Evolutionary conservation across 1,139 yeast genomes (phyloP).

Genomic region (Lodderomyces elongisporus): DNA sequence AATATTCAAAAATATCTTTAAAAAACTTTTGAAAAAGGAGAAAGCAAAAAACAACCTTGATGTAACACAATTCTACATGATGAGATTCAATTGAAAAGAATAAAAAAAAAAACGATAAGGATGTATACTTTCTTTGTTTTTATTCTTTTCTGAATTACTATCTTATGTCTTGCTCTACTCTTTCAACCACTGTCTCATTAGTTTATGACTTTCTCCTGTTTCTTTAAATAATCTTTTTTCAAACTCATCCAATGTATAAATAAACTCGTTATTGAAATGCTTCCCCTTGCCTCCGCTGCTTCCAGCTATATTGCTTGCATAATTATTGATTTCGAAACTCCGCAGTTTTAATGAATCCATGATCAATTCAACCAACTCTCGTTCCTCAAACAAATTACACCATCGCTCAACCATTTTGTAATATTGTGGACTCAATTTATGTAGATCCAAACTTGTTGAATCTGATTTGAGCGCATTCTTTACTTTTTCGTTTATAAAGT

Average conservation of each 20-base stretch:
- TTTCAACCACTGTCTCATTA: constrained; percentile 57
- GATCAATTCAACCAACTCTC: constrained; percentile 53
- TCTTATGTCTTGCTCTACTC: no score
- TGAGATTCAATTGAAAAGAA: no score
- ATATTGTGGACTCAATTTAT: constrained; percentile 61
- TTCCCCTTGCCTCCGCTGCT: no score
- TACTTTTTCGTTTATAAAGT: constrained; percentile 56
- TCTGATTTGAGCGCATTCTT: constrained; percentile 79
- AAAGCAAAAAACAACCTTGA: no score
- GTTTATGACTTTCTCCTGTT: constrained; percentile 59
- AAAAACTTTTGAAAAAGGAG: no score
- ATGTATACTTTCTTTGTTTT: no score
- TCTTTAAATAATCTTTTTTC: constrained; percentile 58
- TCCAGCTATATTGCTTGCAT: constrained; percentile 50
- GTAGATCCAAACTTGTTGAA: constrained; percentile 62
- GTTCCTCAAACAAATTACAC: constrained; percentile 65
- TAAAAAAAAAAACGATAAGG: no score
- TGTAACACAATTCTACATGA: no score
- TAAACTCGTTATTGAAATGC: constrained; percentile 44
- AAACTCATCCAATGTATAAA: constrained; percentile 68
- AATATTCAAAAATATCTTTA: no score
- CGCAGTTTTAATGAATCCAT: constrained; percentile 57
- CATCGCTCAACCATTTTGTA: constrained; percentile 69
- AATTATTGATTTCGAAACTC: constrained; percentile 66
- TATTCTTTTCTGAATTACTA: no score